Evolutionary conservation across 1,139 yeast genomes (phyloP).

Genomic region (Saccharomycopsis hybrid): DNA sequence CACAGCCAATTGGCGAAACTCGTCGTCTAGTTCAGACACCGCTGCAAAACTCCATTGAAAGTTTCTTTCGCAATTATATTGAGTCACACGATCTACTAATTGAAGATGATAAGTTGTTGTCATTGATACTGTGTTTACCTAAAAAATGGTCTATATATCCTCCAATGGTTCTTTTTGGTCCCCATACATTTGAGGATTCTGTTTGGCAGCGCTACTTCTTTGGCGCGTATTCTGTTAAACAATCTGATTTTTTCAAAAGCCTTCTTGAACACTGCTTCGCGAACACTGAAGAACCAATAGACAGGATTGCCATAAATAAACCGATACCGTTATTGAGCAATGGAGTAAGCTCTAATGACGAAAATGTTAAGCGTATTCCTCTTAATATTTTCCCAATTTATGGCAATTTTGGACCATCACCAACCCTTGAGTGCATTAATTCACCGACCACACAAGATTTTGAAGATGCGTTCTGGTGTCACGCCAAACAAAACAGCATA

Average conservation of each 20-base stretch:
- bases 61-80: no score
- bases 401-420: conserved; percentile 58
- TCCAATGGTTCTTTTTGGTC: conserved; percentile 53
- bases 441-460: conserved; percentile 42
- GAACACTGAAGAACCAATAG: no score
- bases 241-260: conserved; percentile 26
- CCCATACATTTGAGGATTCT: conserved; percentile 34
- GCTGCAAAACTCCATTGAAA: no score
- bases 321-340: conserved; percentile 45
- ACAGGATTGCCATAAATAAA: conserved; percentile 52
- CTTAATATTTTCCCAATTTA: conserved; percentile 47
- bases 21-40: no score
- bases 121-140: no score
- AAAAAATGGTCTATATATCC: conserved; percentile 57
- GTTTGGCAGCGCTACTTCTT: conserved; percentile 32
- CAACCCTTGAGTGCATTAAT: conserved; percentile 27
- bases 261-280: conserved; percentile 26
- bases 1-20: no score
- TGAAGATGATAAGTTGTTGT: no score
- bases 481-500: conserved; percentile 65
- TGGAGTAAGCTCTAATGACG: conserved; percentile 26
- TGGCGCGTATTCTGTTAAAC: conserved; percentile 1
- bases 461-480: conserved; percentile 62
- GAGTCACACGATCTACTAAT: no score
- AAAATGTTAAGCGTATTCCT: conserved; percentile 58